phyloP scores from a whole-genome alignment of 768 basidiomycete species.

The Termitomyces sp. region DNA sequence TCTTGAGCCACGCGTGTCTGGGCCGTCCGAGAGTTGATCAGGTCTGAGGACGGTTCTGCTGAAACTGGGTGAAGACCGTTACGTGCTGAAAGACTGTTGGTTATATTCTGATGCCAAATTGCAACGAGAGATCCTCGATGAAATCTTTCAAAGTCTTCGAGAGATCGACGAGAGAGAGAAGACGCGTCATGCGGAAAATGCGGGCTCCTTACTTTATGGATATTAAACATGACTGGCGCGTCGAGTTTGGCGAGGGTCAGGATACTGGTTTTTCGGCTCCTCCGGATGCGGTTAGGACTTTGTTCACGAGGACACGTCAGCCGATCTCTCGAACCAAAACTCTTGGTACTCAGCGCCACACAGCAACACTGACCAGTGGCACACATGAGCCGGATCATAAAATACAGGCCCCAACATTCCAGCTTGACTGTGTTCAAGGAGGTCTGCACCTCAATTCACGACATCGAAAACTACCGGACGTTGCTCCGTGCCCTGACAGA shows the following conservation, averaged over 20 bases:
- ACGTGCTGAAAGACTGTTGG: background rate
- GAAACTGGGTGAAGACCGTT: background rate
- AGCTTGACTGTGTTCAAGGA: background rate
- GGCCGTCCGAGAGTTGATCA: background rate
- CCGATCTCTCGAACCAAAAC: background rate
- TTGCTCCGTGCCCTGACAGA: background rate
- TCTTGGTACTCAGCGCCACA: background rate
- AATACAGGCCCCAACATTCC: too few relatives aligned
- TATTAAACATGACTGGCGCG: background rate
- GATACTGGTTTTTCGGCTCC: background rate
- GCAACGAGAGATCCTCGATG: background rate
- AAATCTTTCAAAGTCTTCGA: background rate
- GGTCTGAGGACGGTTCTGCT: background rate
- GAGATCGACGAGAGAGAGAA: background rate
- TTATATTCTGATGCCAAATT: background rate
- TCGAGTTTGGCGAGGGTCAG: background rate
- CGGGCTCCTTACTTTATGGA: background rate
- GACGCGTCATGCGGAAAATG: background rate
- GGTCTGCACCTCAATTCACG: background rate
- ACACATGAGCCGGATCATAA: background rate
- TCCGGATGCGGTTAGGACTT: background rate
- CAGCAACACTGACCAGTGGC: too few relatives aligned
- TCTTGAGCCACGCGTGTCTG: background rate
- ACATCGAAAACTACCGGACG: background rate
- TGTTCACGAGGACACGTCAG: background rate